Evolutionary conservation across 305 asterid species (phyloP).

Genomic region (Euphrasia arctica): DNA sequence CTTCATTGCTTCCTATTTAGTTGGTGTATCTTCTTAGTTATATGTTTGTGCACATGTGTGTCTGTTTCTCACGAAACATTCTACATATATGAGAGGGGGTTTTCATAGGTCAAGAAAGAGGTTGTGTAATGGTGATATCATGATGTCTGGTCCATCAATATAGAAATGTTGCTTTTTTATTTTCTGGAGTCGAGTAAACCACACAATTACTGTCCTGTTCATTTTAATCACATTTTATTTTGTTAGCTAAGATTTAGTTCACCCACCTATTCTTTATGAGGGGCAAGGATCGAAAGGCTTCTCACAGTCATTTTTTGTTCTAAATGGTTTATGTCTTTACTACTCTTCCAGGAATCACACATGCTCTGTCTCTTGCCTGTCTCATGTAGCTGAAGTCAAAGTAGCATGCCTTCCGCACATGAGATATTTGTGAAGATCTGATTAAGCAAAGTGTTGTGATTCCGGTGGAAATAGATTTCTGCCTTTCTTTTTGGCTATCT

Average conservation of each 20-base stretch:
- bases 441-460: slow-evolving; percentile 48
- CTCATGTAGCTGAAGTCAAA: slow-evolving; percentile 69
- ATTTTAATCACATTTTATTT: slow-evolving; percentile 1
- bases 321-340: slow-evolving; percentile 41
- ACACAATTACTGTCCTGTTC: slow-evolving; percentile 2
- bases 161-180: background rate
- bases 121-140: background rate
- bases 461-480: slow-evolving; percentile 37
- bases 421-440: slow-evolving; percentile 46
- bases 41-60: background rate
- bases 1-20: background rate
- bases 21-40: background rate
- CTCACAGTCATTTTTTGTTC: slow-evolving; percentile 28
- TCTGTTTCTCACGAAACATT: slow-evolving; percentile 4
- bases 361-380: slow-evolving; percentile 58
- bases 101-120: too few relatives aligned
- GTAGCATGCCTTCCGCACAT: slow-evolving; percentile 50
- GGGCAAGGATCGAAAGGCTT: slow-evolving; percentile 28
- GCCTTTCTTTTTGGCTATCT: slow-evolving; percentile 32
- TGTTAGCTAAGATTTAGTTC: background rate
- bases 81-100: background rate
- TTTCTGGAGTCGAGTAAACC: slow-evolving; percentile 5
- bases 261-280: slow-evolving; percentile 23
- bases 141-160: background rate
- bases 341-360: slow-evolving; percentile 69